phyloP scores from a whole-genome alignment of 2,329 filamentous ascomycete genomes.

The Epichloe elymi region DNA sequence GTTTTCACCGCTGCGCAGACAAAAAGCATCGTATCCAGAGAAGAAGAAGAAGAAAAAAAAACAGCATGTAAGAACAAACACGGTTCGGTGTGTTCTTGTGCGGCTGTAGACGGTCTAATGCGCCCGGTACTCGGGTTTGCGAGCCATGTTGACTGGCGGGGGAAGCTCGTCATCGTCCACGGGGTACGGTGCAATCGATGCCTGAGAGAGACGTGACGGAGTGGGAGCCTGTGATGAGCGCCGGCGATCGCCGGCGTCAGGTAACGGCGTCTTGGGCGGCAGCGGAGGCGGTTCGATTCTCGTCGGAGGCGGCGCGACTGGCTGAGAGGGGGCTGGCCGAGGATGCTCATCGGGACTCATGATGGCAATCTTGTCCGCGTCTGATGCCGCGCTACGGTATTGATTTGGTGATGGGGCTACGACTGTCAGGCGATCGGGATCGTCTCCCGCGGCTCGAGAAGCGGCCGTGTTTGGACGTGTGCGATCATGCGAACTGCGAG shows the following conservation, averaged over 20 bases:
- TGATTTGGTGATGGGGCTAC: slow-evolving; percentile 44
- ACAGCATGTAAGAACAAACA: background rate
- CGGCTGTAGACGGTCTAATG: background rate
- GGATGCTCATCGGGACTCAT: slow-evolving; percentile 46
- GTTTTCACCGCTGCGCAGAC: background rate
- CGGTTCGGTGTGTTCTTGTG: background rate
- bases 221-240: slow-evolving; percentile 15
- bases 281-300: slow-evolving; percentile 53
- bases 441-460: slow-evolving; percentile 22
- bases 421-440: slow-evolving; percentile 40
- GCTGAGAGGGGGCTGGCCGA: slow-evolving; percentile 22
- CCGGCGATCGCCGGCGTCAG: slow-evolving; percentile 27
- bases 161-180: slow-evolving; percentile 66
- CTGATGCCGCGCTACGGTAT: slow-evolving; percentile 42
- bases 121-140: slow-evolving; percentile 61
- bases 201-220: slow-evolving; percentile 19
- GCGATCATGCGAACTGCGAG: slow-evolving; percentile 37
- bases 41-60: background rate
- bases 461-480: slow-evolving; percentile 21
- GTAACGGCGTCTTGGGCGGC: slow-evolving; percentile 65
- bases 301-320: slow-evolving; percentile 15
- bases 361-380: slow-evolving; percentile 57
- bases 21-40: background rate
- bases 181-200: slow-evolving; percentile 58
- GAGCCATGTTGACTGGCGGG: slow-evolving; percentile 76